Percentiles rank a stretch among this genome's conserved stretches.
phyloP scores from a whole-genome alignment of 768 basidiomycete species.

The Russula virescens region DNA sequence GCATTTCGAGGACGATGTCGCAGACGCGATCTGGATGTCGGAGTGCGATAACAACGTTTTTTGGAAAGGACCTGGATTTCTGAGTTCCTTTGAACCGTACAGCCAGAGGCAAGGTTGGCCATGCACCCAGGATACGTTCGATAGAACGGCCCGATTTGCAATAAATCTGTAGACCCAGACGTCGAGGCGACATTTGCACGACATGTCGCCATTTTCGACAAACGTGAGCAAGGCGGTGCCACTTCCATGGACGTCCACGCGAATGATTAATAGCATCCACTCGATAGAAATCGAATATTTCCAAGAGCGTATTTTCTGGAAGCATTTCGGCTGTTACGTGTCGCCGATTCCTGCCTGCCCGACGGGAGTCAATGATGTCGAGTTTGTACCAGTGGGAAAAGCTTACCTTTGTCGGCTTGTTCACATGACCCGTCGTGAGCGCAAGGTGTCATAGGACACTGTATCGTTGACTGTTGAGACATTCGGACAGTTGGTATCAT shows the following conservation, averaged over 20 bases:
- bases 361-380: background rate
- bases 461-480: background rate
- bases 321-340: background rate
- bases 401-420: background rate
- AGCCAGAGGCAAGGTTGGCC: background rate
- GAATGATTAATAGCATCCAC: background rate
- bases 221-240: constrained; percentile 1
- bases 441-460: background rate
- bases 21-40: background rate
- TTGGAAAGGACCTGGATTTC: background rate
- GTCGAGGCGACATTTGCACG: background rate
- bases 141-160: background rate
- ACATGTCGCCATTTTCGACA: constrained; percentile 1
- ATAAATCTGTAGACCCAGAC: background rate
- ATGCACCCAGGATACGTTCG: background rate
- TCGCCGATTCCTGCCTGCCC: background rate
- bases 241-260: background rate
- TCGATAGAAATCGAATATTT: constrained; percentile 1
- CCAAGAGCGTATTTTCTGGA: background rate
- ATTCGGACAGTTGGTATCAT: background rate
- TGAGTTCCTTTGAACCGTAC: background rate
- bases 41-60: background rate
- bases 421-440: background rate
- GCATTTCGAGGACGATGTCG: background rate
- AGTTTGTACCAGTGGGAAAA: background rate